Conservation (phyloP, 208 protist genomes). For the Acanthamoeba lugdunensis region DNA sequence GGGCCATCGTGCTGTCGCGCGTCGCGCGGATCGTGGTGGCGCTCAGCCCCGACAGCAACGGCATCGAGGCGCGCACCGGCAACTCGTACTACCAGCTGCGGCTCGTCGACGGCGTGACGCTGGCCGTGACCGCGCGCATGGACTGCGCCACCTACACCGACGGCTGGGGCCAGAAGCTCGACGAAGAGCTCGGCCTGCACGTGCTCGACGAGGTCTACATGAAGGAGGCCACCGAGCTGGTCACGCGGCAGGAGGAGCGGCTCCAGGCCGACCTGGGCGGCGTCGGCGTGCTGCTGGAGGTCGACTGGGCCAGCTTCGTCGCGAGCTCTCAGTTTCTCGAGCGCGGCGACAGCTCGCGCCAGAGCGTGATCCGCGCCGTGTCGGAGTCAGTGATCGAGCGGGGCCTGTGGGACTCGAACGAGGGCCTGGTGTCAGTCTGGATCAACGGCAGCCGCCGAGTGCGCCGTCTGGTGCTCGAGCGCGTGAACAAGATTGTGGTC, state of each 20-base stretch:
- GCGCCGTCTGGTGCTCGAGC: not conserved
- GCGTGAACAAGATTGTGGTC: conserved; percentile 9
- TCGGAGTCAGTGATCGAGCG: not conserved
- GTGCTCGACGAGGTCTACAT: conserved; percentile 44
- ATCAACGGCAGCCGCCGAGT: not conserved
- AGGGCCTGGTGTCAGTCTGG: not conserved
- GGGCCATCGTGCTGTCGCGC: not conserved
- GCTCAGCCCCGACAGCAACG: not conserved
- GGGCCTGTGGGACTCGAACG: not conserved
- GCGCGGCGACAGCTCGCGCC: conserved; percentile 16
- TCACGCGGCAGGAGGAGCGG: not conserved
- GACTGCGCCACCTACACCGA: conserved; percentile 12
- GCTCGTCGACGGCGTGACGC: not conserved
- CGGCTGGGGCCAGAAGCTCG: conserved; percentile 22
- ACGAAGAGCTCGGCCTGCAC: conserved; percentile 41
- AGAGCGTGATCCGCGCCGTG: not conserved
- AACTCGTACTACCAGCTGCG: conserved; percentile 26
- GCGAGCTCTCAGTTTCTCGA: not conserved
- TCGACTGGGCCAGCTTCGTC: conserved; percentile 14
- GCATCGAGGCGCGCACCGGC: conserved; percentile 2
- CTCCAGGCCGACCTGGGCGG: conserved; percentile 12
- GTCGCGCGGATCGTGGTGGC: not conserved
- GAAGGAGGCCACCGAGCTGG: not conserved
- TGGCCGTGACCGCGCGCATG: conserved; percentile 9
- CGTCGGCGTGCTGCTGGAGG: not conserved